These are phyloP conservation scores for Aspergillus sp. DNA, from an alignment of 2,329 filamentous ascomycete species.

Conservation along the genomic window DNA sequence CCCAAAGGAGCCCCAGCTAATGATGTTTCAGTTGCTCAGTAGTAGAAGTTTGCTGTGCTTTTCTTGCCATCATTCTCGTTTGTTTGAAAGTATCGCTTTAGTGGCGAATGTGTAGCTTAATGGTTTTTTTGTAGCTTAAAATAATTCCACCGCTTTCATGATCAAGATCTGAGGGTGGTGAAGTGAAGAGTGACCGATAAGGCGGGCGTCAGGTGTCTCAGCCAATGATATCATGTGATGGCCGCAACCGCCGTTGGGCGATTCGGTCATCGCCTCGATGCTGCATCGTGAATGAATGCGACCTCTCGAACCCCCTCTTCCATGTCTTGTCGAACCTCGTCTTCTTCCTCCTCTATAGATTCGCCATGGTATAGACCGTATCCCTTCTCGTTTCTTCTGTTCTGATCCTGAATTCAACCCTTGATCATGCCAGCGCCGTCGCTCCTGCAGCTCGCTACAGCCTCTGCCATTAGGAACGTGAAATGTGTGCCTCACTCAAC, in stretches of 20 bases:
- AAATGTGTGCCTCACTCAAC: constrained; percentile 27
- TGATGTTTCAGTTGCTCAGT: too few species aligned
- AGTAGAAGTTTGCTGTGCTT: too few species aligned
- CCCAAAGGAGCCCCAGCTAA: neutral
- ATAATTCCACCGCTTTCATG: neutral
- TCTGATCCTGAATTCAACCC: constrained; percentile 12
- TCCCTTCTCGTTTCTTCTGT: constrained; percentile 18
- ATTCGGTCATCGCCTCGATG: too few species aligned
- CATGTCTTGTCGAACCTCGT: constrained; percentile 5
- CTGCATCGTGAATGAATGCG: neutral
- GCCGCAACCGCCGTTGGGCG: constrained; percentile 9
- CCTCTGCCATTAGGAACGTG: constrained; percentile 36
- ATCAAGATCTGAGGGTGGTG: neutral
- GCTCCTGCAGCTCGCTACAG: constrained; percentile 34
- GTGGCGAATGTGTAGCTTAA: too few species aligned
- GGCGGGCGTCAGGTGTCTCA: too few species aligned
- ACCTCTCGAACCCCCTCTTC: neutral
- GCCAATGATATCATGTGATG: constrained; percentile 22
- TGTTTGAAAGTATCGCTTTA: neutral
- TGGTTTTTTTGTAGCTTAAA: too few species aligned
- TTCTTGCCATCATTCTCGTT: neutral
- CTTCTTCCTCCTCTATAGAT: neutral
- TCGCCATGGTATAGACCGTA: constrained; percentile 12
- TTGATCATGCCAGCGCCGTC: constrained; percentile 34
- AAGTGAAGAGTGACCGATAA: neutral